Conservation (phyloP, 805 yeast species). For the Myxozyma mucilagina region DNA sequence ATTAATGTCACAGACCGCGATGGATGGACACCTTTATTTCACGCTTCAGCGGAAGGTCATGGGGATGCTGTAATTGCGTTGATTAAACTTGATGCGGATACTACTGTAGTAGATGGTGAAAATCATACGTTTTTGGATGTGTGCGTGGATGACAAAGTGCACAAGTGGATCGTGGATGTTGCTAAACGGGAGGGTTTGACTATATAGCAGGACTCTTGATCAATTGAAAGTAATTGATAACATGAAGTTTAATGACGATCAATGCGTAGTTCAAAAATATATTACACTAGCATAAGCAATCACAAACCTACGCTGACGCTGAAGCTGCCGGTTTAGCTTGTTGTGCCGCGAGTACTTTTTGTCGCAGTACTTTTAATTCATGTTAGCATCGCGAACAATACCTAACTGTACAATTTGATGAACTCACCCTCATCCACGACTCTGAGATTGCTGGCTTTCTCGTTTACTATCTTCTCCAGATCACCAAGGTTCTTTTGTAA, state of each 20-base stretch:
- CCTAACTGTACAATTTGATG: background rate
- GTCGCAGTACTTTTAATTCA: conserved; percentile 19
- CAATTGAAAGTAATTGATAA: background rate
- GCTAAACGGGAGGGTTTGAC: conserved; percentile 21
- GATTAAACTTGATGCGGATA: conserved; percentile 68
- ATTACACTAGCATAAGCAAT: too few species aligned
- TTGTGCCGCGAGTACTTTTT: conserved; percentile 28
- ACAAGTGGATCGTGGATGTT: conserved; percentile 36
- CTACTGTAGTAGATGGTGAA: conserved; percentile 47
- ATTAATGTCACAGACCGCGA: conserved; percentile 65
- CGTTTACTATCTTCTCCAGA: conserved; percentile 70
- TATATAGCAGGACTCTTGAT: background rate
- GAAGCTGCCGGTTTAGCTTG: conserved; percentile 14
- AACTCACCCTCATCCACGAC: conserved; percentile 51
- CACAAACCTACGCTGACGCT: background rate
- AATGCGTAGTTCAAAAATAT: too few species aligned
- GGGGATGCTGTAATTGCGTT: conserved; percentile 70
- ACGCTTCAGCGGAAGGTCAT: conserved; percentile 87
- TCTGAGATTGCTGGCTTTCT: conserved; percentile 65
- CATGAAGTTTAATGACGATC: background rate
- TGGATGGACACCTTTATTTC: conserved; percentile 88
- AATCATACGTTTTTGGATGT: conserved; percentile 59
- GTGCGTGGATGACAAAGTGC: conserved; percentile 55
- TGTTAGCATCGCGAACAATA: background rate
- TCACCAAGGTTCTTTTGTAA: conserved; percentile 71